Percentiles rank a stretch among this genome's conserved stretches.
Evolutionary conservation across 352 stramenopile species (phyloP).

Genomic region (Globisporangium camurandrum): DNA sequence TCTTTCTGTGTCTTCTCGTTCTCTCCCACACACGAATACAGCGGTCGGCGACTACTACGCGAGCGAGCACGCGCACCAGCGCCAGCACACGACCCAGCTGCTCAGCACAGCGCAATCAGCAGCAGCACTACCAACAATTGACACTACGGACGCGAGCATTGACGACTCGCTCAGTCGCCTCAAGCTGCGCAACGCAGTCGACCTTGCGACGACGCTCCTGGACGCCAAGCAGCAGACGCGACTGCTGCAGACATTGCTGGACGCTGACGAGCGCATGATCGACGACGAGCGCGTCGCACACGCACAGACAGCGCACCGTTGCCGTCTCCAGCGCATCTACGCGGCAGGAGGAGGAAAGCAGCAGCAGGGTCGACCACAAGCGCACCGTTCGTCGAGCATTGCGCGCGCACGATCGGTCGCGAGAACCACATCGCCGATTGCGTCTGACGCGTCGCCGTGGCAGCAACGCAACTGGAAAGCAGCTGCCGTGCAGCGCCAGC

Average conservation of each 20-base stretch:
- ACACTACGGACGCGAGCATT: conserved; percentile 21
- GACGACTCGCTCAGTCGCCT: conserved; percentile 57
- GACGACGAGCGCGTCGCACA: conserved; percentile 52
- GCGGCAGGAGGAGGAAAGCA: conserved; percentile 16
- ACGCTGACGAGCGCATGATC: conserved; percentile 55
- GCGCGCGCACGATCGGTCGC: conserved; percentile 8
- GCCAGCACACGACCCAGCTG: conserved; percentile 26
- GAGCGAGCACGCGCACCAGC: conserved; percentile 25
- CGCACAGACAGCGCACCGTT: conserved; percentile 49
- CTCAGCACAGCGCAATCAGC: conserved; percentile 7
- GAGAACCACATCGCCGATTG: conserved; percentile 11
- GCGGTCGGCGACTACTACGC: conserved; percentile 31
- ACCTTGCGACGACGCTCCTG: conserved; percentile 42
- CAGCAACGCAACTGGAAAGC: conserved; percentile 64
- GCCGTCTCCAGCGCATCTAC: conserved; percentile 42
- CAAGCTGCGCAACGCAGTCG: conserved; percentile 65
- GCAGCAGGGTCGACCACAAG: too few species aligned
- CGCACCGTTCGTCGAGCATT: too few species aligned
- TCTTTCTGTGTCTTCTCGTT: not conserved
- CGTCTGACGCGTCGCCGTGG: conserved; percentile 62
- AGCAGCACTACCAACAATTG: too few species aligned
- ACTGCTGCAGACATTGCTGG: conserved; percentile 56
- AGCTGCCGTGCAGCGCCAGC: conserved; percentile 14
- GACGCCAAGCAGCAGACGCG: conserved; percentile 60
- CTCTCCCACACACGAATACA: not conserved